A percentile compares a stretch with the other conserved stretches of the same genome.
phyloP scores from a whole-genome alignment of 2,329 filamentous ascomycete species.

The Botrytis byssoidea region DNA sequence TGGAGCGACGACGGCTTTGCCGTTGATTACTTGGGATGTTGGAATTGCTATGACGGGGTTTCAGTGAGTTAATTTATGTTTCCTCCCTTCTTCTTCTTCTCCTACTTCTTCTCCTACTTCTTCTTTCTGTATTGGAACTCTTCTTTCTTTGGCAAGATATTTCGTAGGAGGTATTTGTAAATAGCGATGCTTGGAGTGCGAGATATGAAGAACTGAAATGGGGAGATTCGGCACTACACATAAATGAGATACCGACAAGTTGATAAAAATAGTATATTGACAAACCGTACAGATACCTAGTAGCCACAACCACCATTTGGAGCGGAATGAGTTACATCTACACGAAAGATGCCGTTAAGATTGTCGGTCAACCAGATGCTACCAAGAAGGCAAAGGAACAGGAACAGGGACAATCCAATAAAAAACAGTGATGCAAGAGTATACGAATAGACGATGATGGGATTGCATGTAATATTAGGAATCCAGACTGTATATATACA shows the following conservation, averaged over 20 bases:
- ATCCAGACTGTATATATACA: neutral
- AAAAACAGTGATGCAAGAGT: neutral
- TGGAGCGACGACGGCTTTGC: constrained; percentile 77
- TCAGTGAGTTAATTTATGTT: constrained; percentile 54
- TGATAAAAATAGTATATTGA: constrained; percentile 34
- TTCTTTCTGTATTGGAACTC: too few species aligned
- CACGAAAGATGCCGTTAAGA: constrained; percentile 88
- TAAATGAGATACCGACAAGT: too few species aligned
- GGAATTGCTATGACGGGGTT: constrained; percentile 55
- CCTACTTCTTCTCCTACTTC: too few species aligned
- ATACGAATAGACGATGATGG: neutral
- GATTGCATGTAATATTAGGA: neutral
- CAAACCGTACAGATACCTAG: constrained; percentile 60
- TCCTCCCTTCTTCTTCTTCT: neutral
- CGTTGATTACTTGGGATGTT: constrained; percentile 64
- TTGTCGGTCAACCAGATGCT: constrained; percentile 51
- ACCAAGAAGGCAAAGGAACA: constrained; percentile 23
- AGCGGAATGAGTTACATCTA: constrained; percentile 91
- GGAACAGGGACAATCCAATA: neutral
- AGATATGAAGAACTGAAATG: neutral
- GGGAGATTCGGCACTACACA: neutral
- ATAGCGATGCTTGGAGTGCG: neutral
- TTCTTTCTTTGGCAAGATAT: too few species aligned
- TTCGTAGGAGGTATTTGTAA: neutral
- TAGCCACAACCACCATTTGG: constrained; percentile 88